Percentiles rank a stretch among this genome's conserved stretches.
These are phyloP conservation scores for Candida broadrunensis DNA, from an alignment of 805 yeast genomes.

Conservation along the genomic window DNA sequence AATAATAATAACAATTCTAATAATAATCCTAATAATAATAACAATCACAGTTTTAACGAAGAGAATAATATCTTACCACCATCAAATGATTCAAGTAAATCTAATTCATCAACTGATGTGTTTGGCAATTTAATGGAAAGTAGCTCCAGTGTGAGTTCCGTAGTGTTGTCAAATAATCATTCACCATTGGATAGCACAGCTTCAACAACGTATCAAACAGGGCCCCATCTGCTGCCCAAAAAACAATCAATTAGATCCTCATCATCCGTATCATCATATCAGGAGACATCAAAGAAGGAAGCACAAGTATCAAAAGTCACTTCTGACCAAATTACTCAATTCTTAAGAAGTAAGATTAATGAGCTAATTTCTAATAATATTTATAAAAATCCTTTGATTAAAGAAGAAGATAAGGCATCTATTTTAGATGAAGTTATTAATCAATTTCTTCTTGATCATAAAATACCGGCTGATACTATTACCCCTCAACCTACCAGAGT, in stretches of 20 bases:
- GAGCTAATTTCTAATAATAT: constrained; percentile 4
- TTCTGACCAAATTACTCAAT: constrained; percentile 1
- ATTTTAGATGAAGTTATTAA: constrained; percentile 11
- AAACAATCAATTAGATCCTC: background rate
- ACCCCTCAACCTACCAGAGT: background rate
- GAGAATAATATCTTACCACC: background rate
- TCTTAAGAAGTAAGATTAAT: constrained; percentile 7
- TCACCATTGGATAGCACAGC: background rate
- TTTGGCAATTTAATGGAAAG: constrained; percentile 5
- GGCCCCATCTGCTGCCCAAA: background rate
- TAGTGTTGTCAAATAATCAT: background rate
- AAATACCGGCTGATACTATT: background rate
- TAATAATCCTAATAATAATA: background rate
- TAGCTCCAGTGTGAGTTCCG: constrained; percentile 1
- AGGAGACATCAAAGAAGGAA: background rate
- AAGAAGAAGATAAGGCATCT: constrained; percentile 8
- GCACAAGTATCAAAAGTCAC: background rate
- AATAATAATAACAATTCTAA: background rate
- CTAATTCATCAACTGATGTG: constrained; percentile 1
- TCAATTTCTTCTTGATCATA: constrained; percentile 12
- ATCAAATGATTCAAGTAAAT: constrained; percentile 2
- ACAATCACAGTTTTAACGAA: background rate
- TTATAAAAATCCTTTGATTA: constrained; percentile 6
- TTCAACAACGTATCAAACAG: background rate
- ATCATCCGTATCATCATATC: background rate